phyloP scores from a whole-genome alignment of 176 grass and related monocot species.

The Carex scoparia region DNA sequence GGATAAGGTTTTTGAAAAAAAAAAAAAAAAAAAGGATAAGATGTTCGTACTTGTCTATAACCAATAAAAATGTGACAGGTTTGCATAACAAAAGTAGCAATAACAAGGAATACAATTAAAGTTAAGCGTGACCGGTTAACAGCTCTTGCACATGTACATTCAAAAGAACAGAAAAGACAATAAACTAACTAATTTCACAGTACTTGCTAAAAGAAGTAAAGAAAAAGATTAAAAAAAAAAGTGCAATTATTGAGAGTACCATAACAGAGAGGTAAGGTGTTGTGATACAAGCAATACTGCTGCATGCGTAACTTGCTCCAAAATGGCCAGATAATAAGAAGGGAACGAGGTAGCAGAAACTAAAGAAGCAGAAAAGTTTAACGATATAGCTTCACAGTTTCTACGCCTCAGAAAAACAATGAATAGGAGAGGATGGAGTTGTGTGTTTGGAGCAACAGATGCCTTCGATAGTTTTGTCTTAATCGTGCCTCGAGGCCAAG shows the following conservation, averaged over 20 bases:
- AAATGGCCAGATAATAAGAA: conserved; percentile 11
- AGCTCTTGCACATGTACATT: background rate
- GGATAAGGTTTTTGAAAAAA: background rate
- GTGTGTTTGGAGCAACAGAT: conserved; percentile 9
- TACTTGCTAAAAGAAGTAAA: background rate
- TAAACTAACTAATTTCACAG: background rate
- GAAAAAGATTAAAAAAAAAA: background rate
- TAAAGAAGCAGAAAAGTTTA: background rate
- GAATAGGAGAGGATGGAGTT: background rate
- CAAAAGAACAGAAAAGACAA: background rate
- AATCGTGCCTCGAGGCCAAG: conserved; percentile 9
- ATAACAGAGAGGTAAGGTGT: background rate
- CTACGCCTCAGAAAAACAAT: conserved; percentile 2
- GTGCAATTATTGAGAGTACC: background rate
- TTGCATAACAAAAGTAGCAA: conserved; percentile 6
- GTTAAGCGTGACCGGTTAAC: background rate
- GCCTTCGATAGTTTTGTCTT: background rate
- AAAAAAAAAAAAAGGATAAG: background rate
- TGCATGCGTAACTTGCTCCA: background rate
- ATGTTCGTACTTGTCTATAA: background rate
- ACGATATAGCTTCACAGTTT: conserved; percentile 6
- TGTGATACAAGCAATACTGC: background rate
- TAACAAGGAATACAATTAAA: background rate
- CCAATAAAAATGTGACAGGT: conserved; percentile 20
- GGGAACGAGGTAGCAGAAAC: background rate